Evolutionary conservation across 169 alveolate species (phyloP).

Genomic region (Cryptosporidium muris): DNA sequence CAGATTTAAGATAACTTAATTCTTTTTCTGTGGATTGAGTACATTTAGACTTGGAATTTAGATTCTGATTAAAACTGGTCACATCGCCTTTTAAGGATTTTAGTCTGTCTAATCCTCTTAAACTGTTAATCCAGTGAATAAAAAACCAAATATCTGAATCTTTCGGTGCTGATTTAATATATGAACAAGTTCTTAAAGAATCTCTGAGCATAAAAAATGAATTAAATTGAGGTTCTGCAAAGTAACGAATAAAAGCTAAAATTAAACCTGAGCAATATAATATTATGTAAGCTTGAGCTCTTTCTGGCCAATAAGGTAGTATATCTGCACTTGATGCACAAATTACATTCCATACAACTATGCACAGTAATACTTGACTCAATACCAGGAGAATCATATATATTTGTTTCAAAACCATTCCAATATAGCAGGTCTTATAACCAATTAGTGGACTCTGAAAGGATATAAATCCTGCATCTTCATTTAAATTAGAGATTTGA

Average conservation of each 20-base stretch:
- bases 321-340: conserved; percentile 19
- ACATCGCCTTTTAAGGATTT: background rate
- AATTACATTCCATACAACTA: conserved; percentile 67
- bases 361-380: conserved; percentile 29
- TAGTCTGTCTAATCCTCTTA: background rate
- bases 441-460: conserved; percentile 1
- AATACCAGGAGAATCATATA: conserved; percentile 2
- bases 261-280: conserved; percentile 35
- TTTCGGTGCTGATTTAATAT: conserved; percentile 2
- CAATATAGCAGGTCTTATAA: conserved; percentile 8
- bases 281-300: conserved; percentile 52
- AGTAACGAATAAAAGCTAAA: conserved; percentile 8
- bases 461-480: no score
- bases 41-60: background rate
- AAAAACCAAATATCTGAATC: background rate
- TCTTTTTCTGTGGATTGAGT: background rate
- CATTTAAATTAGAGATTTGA: background rate
- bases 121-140: background rate
- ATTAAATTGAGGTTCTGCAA: conserved; percentile 15
- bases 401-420: background rate
- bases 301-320: conserved; percentile 48
- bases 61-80: no score
- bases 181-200: conserved; percentile 25
- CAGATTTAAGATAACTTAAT: background rate
- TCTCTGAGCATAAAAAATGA: conserved; percentile 38